These are phyloP conservation scores for Fusarium annulatum DNA, from an alignment of 2,329 filamentous ascomycete genomes.

Conservation along the genomic window DNA sequence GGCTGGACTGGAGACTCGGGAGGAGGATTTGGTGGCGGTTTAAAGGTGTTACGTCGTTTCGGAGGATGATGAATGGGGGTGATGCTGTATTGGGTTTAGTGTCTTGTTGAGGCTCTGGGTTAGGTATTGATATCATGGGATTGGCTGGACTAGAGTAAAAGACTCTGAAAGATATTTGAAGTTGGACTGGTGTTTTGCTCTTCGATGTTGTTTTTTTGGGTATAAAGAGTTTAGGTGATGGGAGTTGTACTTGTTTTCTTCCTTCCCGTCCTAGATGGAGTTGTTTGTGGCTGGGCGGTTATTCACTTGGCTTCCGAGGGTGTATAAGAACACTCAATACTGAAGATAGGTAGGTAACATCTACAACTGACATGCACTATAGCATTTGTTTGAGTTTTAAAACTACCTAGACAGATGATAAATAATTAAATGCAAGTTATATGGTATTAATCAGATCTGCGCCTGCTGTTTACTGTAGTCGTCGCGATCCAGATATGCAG, in stretches of 20 bases:
- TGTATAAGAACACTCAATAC: no score
- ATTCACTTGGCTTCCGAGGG: neutral
- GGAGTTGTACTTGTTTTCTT: neutral
- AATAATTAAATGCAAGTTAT: neutral
- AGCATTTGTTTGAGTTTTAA: neutral
- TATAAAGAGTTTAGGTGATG: neutral
- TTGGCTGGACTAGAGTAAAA: neutral
- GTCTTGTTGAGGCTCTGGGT: slow-evolving; percentile 25
- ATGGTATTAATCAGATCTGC: no score
- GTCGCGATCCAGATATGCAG: no score
- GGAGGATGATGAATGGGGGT: slow-evolving; percentile 12
- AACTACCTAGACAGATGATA: no score
- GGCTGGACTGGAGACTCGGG: neutral
- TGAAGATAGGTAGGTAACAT: neutral
- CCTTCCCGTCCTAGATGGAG: no score
- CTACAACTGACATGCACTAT: neutral
- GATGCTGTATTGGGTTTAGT: slow-evolving; percentile 24
- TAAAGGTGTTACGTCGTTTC: slow-evolving; percentile 32
- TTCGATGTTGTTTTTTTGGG: neutral
- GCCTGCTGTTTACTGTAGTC: no score
- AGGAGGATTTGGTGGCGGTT: slow-evolving; percentile 13
- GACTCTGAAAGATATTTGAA: neutral
- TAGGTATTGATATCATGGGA: slow-evolving; percentile 8
- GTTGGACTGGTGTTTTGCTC: neutral
- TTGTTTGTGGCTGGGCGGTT: neutral